These are phyloP conservation scores for Kwoniella heveanensis DNA, from an alignment of 768 basidiomycete genomes.

Conservation along the genomic window DNA sequence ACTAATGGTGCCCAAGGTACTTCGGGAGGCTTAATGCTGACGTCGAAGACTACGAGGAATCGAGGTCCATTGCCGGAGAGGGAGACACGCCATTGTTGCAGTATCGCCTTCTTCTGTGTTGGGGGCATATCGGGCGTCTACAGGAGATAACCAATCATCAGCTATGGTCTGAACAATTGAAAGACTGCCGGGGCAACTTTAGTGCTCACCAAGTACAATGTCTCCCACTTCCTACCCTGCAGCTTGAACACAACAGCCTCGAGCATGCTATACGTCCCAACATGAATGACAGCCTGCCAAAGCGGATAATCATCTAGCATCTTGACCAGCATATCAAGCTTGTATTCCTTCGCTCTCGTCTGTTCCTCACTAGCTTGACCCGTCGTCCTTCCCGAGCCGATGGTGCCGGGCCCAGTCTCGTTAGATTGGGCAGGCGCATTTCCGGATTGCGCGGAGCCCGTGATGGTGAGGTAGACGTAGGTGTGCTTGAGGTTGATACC, in stretches of 20 bases:
- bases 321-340: constrained; percentile 77
- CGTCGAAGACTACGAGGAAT: constrained; percentile 87
- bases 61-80: constrained; percentile 66
- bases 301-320: constrained; percentile 64
- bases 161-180: too few species aligned
- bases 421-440: constrained; percentile 60
- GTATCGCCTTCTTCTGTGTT: constrained; percentile 34
- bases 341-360: constrained; percentile 53
- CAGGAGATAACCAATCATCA: background rate
- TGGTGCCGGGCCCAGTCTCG: constrained; percentile 66
- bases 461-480: constrained; percentile 94
- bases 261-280: constrained; percentile 49
- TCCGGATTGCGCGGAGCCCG: constrained; percentile 66
- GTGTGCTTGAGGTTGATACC: constrained; percentile 73
- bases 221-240: constrained; percentile 79
- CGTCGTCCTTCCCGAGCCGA: constrained; percentile 75
- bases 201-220: constrained; percentile 81
- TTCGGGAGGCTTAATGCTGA: constrained; percentile 86
- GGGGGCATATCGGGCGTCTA: constrained; percentile 34
- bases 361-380: constrained; percentile 47
- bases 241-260: constrained; percentile 59
- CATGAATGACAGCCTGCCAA: constrained; percentile 55
- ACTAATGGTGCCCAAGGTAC: constrained; percentile 87
- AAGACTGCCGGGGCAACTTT: too few species aligned
- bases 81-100: constrained; percentile 64